Conservation (phyloP, 2,329 filamentous ascomycete genomes). For the Paracamarosporium sp. region DNA sequence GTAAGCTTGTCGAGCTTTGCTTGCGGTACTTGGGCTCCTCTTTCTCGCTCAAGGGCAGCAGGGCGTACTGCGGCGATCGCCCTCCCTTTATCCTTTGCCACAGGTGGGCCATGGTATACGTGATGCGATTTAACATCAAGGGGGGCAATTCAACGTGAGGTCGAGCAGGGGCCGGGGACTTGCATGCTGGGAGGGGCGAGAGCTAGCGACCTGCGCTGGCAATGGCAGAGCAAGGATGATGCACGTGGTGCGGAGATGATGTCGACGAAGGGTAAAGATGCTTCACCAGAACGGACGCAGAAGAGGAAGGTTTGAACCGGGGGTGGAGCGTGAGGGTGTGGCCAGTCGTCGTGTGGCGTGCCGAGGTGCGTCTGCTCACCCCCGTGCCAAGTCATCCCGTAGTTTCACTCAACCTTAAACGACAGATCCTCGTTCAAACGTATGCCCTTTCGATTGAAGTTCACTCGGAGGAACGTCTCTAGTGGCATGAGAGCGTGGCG, state of each 20-base stretch:
- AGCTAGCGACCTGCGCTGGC: not conserved
- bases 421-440: no score
- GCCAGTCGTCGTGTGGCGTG: not conserved
- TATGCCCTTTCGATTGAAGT: no score
- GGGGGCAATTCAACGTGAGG: not conserved
- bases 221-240: not conserved
- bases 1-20: constrained; percentile 14
- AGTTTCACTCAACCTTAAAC: no score
- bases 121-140: constrained; percentile 1
- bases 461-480: no score
- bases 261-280: not conserved
- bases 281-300: not conserved
- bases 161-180: not conserved
- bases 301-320: not conserved
- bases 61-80: constrained; percentile 31
- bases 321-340: constrained; percentile 10
- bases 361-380: no score
- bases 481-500: no score
- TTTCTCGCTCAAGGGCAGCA: constrained; percentile 40
- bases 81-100: constrained; percentile 38
- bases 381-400: no score
- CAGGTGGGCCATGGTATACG: constrained; percentile 28
- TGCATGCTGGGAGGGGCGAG: constrained; percentile 3
- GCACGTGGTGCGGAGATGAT: constrained; percentile 4
- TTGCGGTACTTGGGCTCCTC: constrained; percentile 28